Base-by-base conservation (phyloP, 2,329 filamentous ascomycete species). In the Pezicula neosporulosa region DNA sequence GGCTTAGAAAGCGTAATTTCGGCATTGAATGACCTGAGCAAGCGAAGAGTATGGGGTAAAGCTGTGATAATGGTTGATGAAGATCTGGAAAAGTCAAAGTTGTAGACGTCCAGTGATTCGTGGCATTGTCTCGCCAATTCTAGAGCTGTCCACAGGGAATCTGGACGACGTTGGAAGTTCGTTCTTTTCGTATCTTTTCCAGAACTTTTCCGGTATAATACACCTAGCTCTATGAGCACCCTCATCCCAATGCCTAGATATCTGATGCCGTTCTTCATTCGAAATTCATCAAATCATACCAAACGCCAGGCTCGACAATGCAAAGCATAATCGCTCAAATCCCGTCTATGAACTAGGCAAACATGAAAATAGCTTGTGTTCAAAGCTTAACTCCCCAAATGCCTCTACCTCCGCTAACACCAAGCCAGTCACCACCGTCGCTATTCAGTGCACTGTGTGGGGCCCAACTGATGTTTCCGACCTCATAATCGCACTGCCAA, bases 401-500 rank as follows among this genome's bases (percentile, higher is more conserved):
- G 5, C 90, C 89, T 54, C 89, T 77, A 18, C 90, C 90, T 16
- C 87, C 89, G 62, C 86, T 87, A 2, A 94, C 87, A 42, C 90
- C 90, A 6, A 95, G 73, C 90, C 90, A 95, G 60, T 95, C 90
- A 18, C 88, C 87, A 15, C 80, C 82, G 52, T 92, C 88, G 16
- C 74, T 76, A 28, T 79, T 86, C 50, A 86, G 72, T 19, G 85
- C 73, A 55, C 78, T 83, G 56, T 86, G 85, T 30, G 90, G 90
- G 28, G 89, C 87, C 89, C 90, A 95, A 58, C 87, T 89, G 13
- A 95, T 75, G 66, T 95, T 95, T 38, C 85, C 86, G 46, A 95
- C 84, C 69, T 95, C 90, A 62, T 93, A 93, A 58, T 94, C 90
- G 67, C 89, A 93, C 66, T 86, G 81, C 90, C 90, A 95, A 64